These are phyloP conservation scores for Penicillium daleae DNA, from an alignment of 495 filamentous ascomycete genomes.

Conservation along the genomic window DNA sequence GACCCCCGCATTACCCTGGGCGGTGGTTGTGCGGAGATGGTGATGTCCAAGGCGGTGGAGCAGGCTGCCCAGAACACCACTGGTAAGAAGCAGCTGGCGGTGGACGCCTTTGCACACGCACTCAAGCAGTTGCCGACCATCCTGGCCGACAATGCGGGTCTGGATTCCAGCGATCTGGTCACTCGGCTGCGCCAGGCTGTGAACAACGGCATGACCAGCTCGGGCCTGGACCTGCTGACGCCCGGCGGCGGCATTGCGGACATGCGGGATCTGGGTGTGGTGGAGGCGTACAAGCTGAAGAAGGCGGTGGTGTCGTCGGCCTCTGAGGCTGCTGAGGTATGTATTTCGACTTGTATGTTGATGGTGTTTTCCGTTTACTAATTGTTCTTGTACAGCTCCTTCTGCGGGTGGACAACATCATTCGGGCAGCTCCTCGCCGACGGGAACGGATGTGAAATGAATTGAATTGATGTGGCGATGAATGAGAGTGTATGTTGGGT, in stretches of 20 bases:
- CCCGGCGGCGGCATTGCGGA: constrained; percentile 93
- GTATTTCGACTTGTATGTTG: not conserved
- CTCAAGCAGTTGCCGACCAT: constrained; percentile 94
- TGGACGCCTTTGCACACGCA: constrained; percentile 85
- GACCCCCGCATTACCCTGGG: constrained; percentile 94
- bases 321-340: constrained; percentile 93
- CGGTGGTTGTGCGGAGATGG: constrained; percentile 96
- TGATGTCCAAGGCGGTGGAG: constrained; percentile 98
- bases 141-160: constrained; percentile 94
- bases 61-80: constrained; percentile 90
- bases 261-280: constrained; percentile 95
- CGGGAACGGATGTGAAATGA: constrained; percentile 70
- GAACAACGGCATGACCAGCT: constrained; percentile 89
- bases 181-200: constrained; percentile 89
- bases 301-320: constrained; percentile 93
- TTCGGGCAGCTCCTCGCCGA: constrained; percentile 74
- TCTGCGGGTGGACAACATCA: constrained; percentile 85
- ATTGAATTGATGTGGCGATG: constrained; percentile 26
- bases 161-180: constrained; percentile 93
- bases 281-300: constrained; percentile 99
- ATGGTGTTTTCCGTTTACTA: not conserved
- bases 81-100: constrained; percentile 94
- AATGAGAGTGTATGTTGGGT: constrained; percentile 23
- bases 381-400: constrained; percentile 58
- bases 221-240: constrained; percentile 84